A percentile compares a stretch with the other conserved stretches of the same genome.
Evolutionary conservation across 2,329 filamentous ascomycete genomes (phyloP).

Genomic region (Diaporthe citri): DNA sequence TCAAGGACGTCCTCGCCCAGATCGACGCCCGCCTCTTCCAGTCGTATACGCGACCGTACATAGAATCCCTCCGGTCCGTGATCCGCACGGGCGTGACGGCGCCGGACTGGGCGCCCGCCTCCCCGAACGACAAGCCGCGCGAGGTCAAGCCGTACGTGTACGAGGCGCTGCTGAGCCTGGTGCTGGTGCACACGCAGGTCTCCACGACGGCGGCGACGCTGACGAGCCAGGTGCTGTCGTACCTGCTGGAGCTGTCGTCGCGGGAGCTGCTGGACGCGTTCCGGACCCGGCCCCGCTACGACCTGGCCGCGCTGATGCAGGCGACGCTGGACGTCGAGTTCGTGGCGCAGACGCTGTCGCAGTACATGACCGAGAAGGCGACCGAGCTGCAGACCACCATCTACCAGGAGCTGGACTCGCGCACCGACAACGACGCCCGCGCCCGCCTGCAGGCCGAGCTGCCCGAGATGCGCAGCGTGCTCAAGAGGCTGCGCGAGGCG

Average conservation of each 20-base stretch:
- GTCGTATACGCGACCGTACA: slow-evolving; percentile 86
- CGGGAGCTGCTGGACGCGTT: slow-evolving; percentile 86
- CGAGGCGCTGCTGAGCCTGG: slow-evolving; percentile 84
- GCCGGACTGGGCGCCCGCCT: slow-evolving; percentile 76
- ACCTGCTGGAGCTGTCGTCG: slow-evolving; percentile 86
- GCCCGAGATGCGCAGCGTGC: slow-evolving; percentile 86
- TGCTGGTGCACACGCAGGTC: slow-evolving; percentile 92
- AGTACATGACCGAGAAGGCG: slow-evolving; percentile 88
- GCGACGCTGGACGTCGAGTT: slow-evolving; percentile 98
- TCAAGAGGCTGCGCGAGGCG: slow-evolving; percentile 86
- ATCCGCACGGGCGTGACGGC: slow-evolving; percentile 80
- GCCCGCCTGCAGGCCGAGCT: slow-evolving; percentile 86
- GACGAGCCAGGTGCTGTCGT: slow-evolving; percentile 84
- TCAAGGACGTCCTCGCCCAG: slow-evolving; percentile 89
- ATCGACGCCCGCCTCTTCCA: slow-evolving; percentile 94
- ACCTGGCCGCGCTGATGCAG: slow-evolving; percentile 89
- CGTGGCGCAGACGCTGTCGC: slow-evolving; percentile 89
- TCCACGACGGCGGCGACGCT: slow-evolving; percentile 83
- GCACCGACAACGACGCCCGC: slow-evolving; percentile 89
- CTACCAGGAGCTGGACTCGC: slow-evolving; percentile 89
- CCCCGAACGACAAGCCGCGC: slow-evolving; percentile 68
- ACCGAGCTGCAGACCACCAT: slow-evolving; percentile 88
- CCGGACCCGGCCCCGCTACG: slow-evolving; percentile 74
- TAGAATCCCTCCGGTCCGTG: slow-evolving; percentile 75
- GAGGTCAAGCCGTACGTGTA: slow-evolving; percentile 92